Percentiles rank a stretch among this genome's conserved stretches.
phyloP scores from a whole-genome alignment of 495 filamentous ascomycete genomes.

The Aspergillus carlsbadensis region DNA sequence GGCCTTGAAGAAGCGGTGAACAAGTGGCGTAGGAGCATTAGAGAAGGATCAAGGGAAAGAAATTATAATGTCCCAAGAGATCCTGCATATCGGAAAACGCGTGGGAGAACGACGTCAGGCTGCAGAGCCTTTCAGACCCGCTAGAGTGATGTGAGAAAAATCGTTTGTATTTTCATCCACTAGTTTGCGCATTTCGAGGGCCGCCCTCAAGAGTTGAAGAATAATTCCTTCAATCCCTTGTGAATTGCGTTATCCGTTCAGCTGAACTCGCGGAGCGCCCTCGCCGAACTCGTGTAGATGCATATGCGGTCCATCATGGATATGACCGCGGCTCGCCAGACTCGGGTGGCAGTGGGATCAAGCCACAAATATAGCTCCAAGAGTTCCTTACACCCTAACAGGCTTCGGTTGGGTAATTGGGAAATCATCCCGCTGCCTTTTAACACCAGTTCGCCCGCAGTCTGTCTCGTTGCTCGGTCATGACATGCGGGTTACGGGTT shows the following conservation, averaged over 20 bases:
- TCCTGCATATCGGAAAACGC: neutral
- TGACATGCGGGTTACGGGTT: neutral
- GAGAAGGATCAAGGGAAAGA: conserved; percentile 9
- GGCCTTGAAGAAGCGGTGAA: conserved; percentile 24
- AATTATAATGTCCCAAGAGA: neutral
- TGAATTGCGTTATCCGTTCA: too few species aligned
- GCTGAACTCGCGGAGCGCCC: too few species aligned
- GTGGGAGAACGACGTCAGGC: neutral
- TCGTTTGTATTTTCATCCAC: neutral
- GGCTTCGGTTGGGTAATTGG: neutral
- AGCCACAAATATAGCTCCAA: neutral
- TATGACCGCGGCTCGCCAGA: neutral
- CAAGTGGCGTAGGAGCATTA: neutral
- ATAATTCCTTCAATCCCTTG: too few species aligned
- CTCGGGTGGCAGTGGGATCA: neutral
- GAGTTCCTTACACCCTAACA: neutral
- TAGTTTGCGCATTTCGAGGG: neutral
- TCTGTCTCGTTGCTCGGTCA: neutral
- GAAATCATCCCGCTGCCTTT: neutral
- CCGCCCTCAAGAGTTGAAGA: neutral
- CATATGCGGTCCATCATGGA: neutral
- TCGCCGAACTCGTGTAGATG: neutral
- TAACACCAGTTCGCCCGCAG: neutral
- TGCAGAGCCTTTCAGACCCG: neutral
- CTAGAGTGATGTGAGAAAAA: neutral